Base-by-base conservation (phyloP, 345 rosid species). In the Gossypium arboreum region DNA sequence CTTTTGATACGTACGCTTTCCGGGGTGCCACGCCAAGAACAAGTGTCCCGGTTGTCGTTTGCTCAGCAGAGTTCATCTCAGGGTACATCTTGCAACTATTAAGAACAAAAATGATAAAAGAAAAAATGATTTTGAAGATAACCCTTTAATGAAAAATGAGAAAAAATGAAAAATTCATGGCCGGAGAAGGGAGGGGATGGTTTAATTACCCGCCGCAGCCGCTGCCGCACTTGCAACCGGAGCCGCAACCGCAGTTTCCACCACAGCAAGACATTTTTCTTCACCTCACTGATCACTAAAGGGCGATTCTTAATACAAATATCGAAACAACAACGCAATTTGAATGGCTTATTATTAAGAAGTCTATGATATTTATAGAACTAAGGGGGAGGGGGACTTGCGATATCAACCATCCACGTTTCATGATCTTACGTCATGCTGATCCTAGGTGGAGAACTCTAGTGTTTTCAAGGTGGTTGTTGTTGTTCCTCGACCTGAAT, bases 81-180 rank as follows among this genome's bases (percentile, higher is more conserved):
- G 94, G 85, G 82, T 81, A 82, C 94, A 84, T 91, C 87, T 89
- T 90, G 91, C 97, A 88, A 13, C 93, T 93, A 80, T 4, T 22
- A 34, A 1, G 15, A 20, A 57, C 15, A 2, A 56, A 56, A 56
- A 57, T 2, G 2, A 47, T 12, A 7, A 50, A 50, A 7, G 48
- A 16, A 25, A 0, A 25, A 50, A 68, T 22, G 22, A 68, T 68
- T 68, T 48, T 9, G 22, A 48, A 15, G 29, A 68, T 0, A 68
- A 68, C 18, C 7, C 55, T 45, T 45, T 0, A 20, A 6, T 7
- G 56, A 18, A 66, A 72, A 11, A 17, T 12, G 18, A 44, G 9
- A 20, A 7, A 12, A 20, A 48, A 7, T 16, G 22, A 6, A 16
- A 15, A 7, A 24, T 68, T 8, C 41, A 22, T 2, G 12, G 20